Conservation (phyloP, 2,329 filamentous ascomycete species). For the Scorias spongiosa region DNA sequence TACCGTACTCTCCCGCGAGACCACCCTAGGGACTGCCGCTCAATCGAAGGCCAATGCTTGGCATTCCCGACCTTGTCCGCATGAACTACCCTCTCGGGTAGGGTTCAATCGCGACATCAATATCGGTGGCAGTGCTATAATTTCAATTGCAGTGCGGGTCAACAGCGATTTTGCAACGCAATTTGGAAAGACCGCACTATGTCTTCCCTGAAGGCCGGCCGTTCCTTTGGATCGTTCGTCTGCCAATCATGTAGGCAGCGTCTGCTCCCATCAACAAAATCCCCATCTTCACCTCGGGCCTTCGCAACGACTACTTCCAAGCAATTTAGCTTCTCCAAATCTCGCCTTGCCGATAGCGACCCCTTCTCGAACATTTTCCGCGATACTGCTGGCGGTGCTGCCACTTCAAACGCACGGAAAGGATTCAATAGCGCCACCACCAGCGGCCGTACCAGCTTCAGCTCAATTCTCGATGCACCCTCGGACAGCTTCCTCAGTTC, state of each 20-base stretch:
- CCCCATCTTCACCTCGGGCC: constrained; percentile 11
- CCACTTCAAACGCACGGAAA: background rate
- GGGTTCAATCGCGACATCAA: background rate
- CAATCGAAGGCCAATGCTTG: background rate
- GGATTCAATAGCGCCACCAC: background rate
- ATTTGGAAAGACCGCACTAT: background rate
- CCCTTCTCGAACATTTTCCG: background rate
- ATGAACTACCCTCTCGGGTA: background rate
- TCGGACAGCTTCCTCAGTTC: constrained; percentile 4
- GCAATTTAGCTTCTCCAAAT: background rate
- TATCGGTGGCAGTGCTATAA: too few relatives aligned
- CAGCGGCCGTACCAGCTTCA: constrained; percentile 2
- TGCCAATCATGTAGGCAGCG: constrained; percentile 25
- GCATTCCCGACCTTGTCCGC: background rate
- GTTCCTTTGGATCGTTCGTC: constrained; percentile 16
- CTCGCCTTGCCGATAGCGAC: constrained; percentile 2
- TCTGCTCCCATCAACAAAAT: constrained; percentile 5
- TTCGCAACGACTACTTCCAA: constrained; percentile 19
- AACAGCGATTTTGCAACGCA: too few relatives aligned
- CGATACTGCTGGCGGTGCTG: background rate
- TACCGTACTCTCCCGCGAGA: background rate
- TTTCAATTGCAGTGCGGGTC: too few relatives aligned
- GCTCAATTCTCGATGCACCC: constrained; percentile 1
- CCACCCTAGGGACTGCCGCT: background rate
- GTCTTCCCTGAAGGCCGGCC: background rate